Percentiles rank a stretch among this genome's conserved stretches.
Conservation (phyloP, 1,284 basidiomycete species). For the Fomitopsis palustris region DNA sequence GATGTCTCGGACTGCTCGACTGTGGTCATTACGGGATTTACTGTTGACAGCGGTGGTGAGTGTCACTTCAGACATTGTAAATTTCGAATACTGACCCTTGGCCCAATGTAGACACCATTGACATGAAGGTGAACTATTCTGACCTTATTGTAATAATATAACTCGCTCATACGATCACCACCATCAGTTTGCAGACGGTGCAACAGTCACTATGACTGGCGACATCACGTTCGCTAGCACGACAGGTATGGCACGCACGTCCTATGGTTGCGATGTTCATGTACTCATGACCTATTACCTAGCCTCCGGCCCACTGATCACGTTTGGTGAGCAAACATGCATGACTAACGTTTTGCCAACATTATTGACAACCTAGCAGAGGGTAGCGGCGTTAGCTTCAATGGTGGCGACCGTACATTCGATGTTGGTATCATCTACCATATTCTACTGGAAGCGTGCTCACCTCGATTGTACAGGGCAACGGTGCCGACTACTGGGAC, state of each 20-base stretch:
- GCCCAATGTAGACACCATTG: neutral
- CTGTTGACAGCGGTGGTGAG: neutral
- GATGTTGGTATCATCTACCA: conserved; percentile 36
- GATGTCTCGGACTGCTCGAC: neutral
- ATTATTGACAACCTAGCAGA: conserved; percentile 3
- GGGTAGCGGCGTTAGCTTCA: conserved; percentile 23
- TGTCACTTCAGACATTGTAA: no score
- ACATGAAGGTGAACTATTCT: neutral
- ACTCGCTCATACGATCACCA: neutral
- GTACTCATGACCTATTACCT: neutral
- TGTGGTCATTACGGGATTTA: neutral
- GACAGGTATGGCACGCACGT: neutral
- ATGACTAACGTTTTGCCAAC: conserved; percentile 1
- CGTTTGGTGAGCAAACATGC: neutral
- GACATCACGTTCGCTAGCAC: conserved; percentile 2
- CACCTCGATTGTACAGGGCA: neutral
- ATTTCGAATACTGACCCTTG: no score
- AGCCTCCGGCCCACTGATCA: conserved; percentile 1
- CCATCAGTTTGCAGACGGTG: conserved; percentile 1
- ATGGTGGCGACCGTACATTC: conserved; percentile 39
- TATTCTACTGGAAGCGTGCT: conserved; percentile 15
- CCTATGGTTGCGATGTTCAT: neutral
- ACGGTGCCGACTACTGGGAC: conserved; percentile 24
- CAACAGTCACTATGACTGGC: conserved; percentile 2
- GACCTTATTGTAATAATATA: no score